phyloP scores from a whole-genome alignment of 805 yeast species.

The Spathaspora gorwiae region DNA sequence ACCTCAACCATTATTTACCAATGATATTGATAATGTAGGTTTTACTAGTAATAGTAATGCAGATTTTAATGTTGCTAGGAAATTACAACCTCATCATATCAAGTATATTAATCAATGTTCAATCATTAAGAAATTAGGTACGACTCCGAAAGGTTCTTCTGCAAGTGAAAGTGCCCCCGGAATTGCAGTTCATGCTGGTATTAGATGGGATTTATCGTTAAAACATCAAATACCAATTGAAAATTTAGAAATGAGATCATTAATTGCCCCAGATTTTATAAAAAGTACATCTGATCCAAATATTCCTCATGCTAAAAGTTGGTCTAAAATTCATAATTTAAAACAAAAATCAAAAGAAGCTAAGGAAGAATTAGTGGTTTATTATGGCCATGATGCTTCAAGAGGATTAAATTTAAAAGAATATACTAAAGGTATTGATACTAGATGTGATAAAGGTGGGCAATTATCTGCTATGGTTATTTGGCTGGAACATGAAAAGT shows the following conservation, averaged over 20 bases:
- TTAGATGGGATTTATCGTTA: conserved; percentile 59
- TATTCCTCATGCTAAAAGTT: conserved; percentile 36
- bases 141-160: conserved; percentile 39
- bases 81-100: conserved; percentile 57
- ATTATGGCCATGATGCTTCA: conserved; percentile 87
- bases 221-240: conserved; percentile 58
- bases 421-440: conserved; percentile 76
- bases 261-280: conserved; percentile 61
- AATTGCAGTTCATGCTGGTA: conserved; percentile 80
- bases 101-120: conserved; percentile 59
- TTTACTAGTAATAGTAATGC: conserved; percentile 29
- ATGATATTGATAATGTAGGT: neutral
- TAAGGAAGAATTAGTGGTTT: conserved; percentile 31
- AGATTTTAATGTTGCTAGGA: conserved; percentile 45
- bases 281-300: conserved; percentile 48
- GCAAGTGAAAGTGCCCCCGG: conserved; percentile 18
- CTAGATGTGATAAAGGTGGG: conserved; percentile 77
- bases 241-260: conserved; percentile 64
- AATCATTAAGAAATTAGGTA: conserved; percentile 57
- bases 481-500: conserved; percentile 19
- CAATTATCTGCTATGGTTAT: conserved; percentile 60
- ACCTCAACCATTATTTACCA: conserved; percentile 23
- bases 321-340: conserved; percentile 56
- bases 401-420: conserved; percentile 63
- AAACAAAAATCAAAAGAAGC: conserved; percentile 34